Base-by-base conservation (phyloP, 2,329 filamentous ascomycete genomes). In the Fusarium phyllophilum region DNA sequence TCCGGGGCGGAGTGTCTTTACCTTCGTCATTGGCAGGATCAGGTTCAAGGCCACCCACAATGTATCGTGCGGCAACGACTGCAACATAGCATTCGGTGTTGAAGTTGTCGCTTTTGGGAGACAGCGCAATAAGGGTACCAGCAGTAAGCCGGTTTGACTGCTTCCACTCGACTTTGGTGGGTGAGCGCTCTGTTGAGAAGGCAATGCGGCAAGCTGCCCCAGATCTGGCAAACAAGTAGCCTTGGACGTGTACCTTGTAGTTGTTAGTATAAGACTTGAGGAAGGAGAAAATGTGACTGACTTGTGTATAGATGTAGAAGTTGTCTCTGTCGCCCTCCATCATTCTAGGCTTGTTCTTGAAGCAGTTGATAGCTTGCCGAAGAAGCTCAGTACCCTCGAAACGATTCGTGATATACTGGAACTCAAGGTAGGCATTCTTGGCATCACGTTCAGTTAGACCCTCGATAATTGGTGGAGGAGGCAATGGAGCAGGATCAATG, bases 341-440 rank as follows among this genome's bases (percentile, higher is more conserved):
- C 81, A 90, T 89, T 0, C 78, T 70, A 0, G 91, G 90, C 12
- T 86, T 77, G 2, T 81, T 73, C 31, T 85, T 87, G 62, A 93
- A 87, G 18, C 86, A 82, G 1, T 84, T 82, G 2, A 97, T 87
- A 0, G 93, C 91, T 70, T 90, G 87, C 12, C 94, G 88, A 1
- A 97, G 85, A 2, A 91, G 88, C 18, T 92, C 88, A 7, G 93
- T 84, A 0, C 90, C 89, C 78, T 97, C 94, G 77, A 94, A 93
- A 6, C 95, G 88, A 13, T 94, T 85, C 4, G 97, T 87, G 7
- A 90, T 85, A 78, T 96, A 97, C 56, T 97, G 93, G 0, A 90
- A 88, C 38, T 89, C 84, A 0, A 97, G 84, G 66, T 97, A 97
- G 0, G 86, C 84, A 9, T 72, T 52, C 26, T 80, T 81, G 5